Evolutionary conservation across 2,329 filamentous ascomycete species (phyloP), one percentile per base, ranked within the genome.

Genomic region (Alternaria rosae): DNA sequence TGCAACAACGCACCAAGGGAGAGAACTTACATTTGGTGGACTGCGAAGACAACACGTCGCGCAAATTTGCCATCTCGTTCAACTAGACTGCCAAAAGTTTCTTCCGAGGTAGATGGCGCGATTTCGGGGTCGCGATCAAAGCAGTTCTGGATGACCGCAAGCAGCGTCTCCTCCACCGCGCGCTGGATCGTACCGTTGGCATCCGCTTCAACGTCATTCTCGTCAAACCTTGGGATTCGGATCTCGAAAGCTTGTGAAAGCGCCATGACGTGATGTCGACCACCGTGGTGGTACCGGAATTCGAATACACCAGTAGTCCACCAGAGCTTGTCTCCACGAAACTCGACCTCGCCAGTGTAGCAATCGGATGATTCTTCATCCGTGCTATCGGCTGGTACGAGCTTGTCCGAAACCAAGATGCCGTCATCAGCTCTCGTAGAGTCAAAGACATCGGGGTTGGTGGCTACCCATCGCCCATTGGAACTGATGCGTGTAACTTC

Each of bases 251-350:
- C 94, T 69, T 93, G 87, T 6, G 94, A 97, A 63, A 98, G 92
- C 17, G 93, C 89, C 92, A 99, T 95, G 74, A 97, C 94, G 69
- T 91, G 92, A 81, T 99, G 93, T 72, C 91, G 91, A 58, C 93
- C 93, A 70, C 92, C 90, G 80, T 99, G 95, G 80, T 99, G 95
- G 81, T 97, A 97, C 42, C 95, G 89, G 83, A 99, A 96, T 76
- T 99, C 95, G 75, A 97, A 99, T 4, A 96, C 92, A 57, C 95
- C 95, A 64, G 94, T 92, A 0, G 92, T 97, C 95, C 95, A 99
- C 90, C 93, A 99, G 3, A 97, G 86, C 81, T 97, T 97, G 82
- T 98, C 94, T 50, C 95, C 94, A 10, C 89, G 85, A 76, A 99
- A 98, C 12, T 92, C 80, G 74, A 98, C 90, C 77, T 97, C 93